A percentile compares a stretch with the other conserved stretches of the same genome.
These are phyloP conservation scores for Mycena metata DNA, from an alignment of 768 basidiomycete species.

Conservation along the genomic window DNA sequence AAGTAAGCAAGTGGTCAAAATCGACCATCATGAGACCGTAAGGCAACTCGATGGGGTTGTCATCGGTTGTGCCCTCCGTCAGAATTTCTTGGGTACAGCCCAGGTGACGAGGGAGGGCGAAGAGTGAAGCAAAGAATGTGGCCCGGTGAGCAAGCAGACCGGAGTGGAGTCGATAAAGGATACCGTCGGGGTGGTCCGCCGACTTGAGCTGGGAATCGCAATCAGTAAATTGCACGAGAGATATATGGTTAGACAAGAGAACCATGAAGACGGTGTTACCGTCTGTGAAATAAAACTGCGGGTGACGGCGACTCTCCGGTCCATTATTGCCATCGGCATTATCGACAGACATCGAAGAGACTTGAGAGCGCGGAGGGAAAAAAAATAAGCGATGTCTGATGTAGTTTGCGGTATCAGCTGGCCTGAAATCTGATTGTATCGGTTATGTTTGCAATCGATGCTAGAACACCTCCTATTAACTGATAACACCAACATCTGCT, in stretches of 20 bases:
- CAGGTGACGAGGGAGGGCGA: too few relatives aligned
- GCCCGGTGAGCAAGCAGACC: slow-evolving; percentile 1
- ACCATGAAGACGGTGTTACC: slow-evolving; percentile 14
- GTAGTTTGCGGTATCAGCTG: background rate
- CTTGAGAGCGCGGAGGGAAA: too few relatives aligned
- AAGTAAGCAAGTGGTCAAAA: slow-evolving; percentile 9
- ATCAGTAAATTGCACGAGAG: too few relatives aligned
- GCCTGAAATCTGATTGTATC: background rate
- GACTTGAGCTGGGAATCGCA: background rate
- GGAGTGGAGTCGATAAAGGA: slow-evolving; percentile 9
- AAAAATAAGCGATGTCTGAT: background rate
- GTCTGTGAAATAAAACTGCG: slow-evolving; percentile 8
- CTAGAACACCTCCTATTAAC: too few relatives aligned
- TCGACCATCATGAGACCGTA: background rate
- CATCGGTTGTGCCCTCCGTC: slow-evolving; percentile 5
- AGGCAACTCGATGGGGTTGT: slow-evolving; percentile 13
- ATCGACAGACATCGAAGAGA: too few relatives aligned
- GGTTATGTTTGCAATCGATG: background rate
- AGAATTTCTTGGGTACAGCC: slow-evolving; percentile 1
- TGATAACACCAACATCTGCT: too few relatives aligned
- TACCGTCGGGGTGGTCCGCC: background rate
- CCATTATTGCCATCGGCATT: too few relatives aligned
- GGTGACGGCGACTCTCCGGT: background rate
- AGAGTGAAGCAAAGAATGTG: background rate
- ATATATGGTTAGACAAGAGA: too few relatives aligned